phyloP scores from a whole-genome alignment of 306 rosid species.

The Rubus idaeus region DNA sequence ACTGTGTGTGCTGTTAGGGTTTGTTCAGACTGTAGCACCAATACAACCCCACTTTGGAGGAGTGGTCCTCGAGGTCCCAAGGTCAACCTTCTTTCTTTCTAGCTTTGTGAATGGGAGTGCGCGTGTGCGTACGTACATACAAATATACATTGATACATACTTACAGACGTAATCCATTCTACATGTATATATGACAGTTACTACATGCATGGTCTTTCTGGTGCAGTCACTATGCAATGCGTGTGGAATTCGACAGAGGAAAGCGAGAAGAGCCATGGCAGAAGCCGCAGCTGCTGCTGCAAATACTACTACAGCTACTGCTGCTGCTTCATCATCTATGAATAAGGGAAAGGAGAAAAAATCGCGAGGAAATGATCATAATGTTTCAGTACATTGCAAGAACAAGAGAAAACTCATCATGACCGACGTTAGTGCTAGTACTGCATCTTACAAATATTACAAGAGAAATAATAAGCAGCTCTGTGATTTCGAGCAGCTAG shows the following conservation, averaged over 20 bases:
- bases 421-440: neutral
- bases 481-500: constrained; percentile 7
- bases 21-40: constrained; percentile 81
- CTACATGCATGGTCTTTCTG: neutral
- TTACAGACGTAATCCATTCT: no score
- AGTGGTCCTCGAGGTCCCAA: constrained; percentile 96
- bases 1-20: constrained; percentile 46
- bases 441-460: neutral
- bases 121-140: neutral
- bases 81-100: constrained; percentile 33
- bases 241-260: constrained; percentile 86
- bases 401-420: constrained; percentile 34
- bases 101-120: neutral
- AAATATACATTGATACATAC: no score
- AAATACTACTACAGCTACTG: neutral
- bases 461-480: constrained; percentile 8
- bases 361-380: constrained; percentile 24
- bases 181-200: neutral
- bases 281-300: constrained; percentile 47
- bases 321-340: neutral
- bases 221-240: constrained; percentile 96
- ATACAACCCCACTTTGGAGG: constrained; percentile 88
- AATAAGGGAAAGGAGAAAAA: constrained; percentile 58
- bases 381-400: constrained; percentile 18
- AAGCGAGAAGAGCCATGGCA: constrained; percentile 73